Conservation (phyloP, 1,284 basidiomycete species). For the Heliocybe sulcata region DNA sequence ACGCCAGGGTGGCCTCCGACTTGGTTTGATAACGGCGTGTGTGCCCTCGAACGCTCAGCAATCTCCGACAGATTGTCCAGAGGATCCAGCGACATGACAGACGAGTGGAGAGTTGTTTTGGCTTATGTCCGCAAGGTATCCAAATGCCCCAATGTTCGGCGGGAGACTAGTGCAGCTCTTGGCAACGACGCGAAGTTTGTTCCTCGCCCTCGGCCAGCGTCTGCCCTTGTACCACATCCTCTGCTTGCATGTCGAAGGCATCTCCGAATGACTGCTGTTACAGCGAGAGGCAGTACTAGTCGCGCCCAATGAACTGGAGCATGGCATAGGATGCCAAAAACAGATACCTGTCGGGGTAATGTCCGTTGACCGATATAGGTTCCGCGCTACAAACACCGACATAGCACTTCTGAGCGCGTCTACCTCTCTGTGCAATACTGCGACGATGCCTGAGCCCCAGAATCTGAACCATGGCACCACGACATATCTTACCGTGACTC, state of each 20-base stretch:
- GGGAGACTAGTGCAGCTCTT: too few relatives aligned
- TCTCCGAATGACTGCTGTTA: neutral
- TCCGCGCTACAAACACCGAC: neutral
- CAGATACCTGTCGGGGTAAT: neutral
- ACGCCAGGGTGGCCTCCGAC: slow-evolving; percentile 88
- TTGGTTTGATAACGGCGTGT: slow-evolving; percentile 33
- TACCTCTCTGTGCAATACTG: neutral
- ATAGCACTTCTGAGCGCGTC: neutral
- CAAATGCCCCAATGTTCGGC: too few relatives aligned
- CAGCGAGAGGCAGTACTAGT: neutral
- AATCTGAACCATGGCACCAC: neutral
- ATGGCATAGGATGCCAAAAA: neutral
- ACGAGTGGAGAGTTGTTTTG: neutral
- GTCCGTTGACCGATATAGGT: neutral
- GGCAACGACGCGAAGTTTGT: neutral
- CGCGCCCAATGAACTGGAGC: neutral
- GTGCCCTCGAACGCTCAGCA: neutral
- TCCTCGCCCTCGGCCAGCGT: neutral
- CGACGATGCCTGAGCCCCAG: neutral
- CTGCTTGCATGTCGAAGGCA: neutral
- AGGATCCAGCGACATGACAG: neutral
- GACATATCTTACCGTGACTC: slow-evolving; percentile 1
- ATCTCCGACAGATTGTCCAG: neutral
- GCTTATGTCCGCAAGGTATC: neutral
- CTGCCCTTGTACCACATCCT: neutral